Conservation (phyloP, 495 filamentous ascomycete species). For the Aspergillus nanangensis region DNA sequence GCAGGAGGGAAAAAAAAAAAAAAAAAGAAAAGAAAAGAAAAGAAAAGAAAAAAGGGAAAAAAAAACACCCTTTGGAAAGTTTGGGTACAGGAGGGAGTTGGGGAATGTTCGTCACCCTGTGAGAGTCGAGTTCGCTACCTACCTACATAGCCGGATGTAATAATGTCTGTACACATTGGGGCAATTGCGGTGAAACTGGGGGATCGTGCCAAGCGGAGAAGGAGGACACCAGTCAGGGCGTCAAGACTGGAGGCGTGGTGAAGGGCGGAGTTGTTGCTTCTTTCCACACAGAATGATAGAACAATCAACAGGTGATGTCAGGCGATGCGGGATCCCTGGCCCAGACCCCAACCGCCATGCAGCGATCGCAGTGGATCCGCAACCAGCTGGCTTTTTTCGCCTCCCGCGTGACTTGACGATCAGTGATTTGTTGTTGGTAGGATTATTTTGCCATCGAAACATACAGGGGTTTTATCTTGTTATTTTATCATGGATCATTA, state of each 20-base stretch:
- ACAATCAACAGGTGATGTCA: constrained; percentile 17
- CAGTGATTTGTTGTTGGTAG: background rate
- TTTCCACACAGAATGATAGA: background rate
- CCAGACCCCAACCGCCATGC: constrained; percentile 23
- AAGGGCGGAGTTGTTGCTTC: background rate
- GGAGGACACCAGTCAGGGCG: constrained; percentile 3
- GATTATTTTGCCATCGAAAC: background rate
- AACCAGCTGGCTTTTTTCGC: constrained; percentile 4
- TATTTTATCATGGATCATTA: too few species aligned
- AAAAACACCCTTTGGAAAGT: background rate
- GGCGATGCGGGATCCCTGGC: constrained; percentile 11
- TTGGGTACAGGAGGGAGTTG: constrained; percentile 7
- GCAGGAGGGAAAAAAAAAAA: background rate
- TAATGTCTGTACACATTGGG: too few species aligned
- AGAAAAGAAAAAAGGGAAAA: background rate
- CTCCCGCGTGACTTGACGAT: constrained; percentile 19
- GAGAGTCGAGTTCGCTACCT: background rate
- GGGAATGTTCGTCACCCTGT: constrained; percentile 10
- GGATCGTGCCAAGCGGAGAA: constrained; percentile 4
- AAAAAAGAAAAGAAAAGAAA: constrained; percentile 5
- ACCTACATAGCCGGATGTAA: too few species aligned
- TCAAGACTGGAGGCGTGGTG: constrained; percentile 6
- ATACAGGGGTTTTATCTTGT: background rate
- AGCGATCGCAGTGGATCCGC: constrained; percentile 16
- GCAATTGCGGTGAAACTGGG: constrained; percentile 21